Conservation (phyloP, 441 rosid species). For the Erodium trifolium region DNA sequence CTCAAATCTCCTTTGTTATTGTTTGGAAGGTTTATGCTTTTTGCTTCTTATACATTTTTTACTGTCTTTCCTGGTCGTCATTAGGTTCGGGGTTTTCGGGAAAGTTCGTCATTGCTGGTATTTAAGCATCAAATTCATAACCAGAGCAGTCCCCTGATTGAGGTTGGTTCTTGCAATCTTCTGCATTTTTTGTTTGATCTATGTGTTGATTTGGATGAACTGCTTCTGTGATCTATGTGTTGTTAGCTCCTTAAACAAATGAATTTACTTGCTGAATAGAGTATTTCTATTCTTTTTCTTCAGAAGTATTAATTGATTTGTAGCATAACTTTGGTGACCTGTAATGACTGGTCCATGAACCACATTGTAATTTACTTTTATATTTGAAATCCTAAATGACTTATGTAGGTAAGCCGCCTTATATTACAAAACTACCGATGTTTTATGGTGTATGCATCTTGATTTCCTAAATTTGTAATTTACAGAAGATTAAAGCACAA, state of each 20-base stretch:
- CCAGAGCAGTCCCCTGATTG: constrained; percentile 68
- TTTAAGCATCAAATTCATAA: constrained; percentile 45
- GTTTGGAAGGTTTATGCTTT: neutral
- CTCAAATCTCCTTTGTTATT: neutral
- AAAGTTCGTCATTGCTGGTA: constrained; percentile 33
- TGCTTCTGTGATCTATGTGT: neutral
- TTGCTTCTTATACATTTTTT: constrained; percentile 13
- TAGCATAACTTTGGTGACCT: neutral
- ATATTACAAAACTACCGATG: neutral
- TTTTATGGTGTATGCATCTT: too few species aligned
- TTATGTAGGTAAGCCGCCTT: neutral
- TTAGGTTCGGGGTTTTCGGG: constrained; percentile 51
- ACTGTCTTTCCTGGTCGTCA: too few species aligned
- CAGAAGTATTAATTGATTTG: neutral
- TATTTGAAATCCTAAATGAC: neutral
- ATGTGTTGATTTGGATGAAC: neutral
- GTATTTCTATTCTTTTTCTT: neutral
- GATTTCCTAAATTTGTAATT: too few species aligned
- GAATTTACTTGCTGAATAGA: neutral
- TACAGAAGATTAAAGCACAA: too few species aligned
- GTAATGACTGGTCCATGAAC: neutral
- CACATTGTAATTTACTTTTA: neutral
- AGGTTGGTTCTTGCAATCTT: constrained; percentile 37
- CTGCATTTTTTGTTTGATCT: neutral
- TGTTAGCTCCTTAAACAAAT: neutral